Evolutionary conservation across 2,329 filamentous ascomycete species (phyloP), one percentile per base, ranked within the genome.

Genomic region (Gyromitra esculenta): DNA sequence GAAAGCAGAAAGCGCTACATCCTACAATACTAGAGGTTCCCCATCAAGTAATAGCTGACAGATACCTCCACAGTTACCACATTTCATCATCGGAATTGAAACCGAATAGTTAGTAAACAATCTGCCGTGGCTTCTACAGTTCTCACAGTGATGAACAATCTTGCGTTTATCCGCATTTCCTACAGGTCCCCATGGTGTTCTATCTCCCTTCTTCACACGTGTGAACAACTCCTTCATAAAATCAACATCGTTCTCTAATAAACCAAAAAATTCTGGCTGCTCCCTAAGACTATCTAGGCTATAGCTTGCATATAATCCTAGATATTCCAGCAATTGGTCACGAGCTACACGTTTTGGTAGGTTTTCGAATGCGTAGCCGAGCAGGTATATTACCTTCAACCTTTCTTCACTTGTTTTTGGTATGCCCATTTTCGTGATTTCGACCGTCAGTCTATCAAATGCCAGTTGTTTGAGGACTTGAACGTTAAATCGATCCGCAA

Each of bases 401-500:
- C 8, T 62, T 13, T 25, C 45, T 31, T 68, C 62, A 18, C 52
- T 65, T 8, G 39, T 43, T 6, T 21, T 11, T 11, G 45, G 54
- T 5, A 57, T 11, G 5, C 41, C 41, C 13, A 72, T 15, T 11
- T 7, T 21, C 39, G 13, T 39, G 5, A 65, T 45, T 43, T 13
- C 37, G 39, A 39, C 4, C 4, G 35, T 76, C 11, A 73, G 31
- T 25, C 70, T 77, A 1, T 13, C 48, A 18, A 35, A 56, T 1
- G 71, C 25, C 1, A 56, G 41, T 11, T 37, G 1, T 5, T 76
- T 73, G n/a, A 76, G 39, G 11, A 1, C 31, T 13, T 52, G 21
- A 5, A 76, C 56, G 9, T 76, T 76, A 59, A 73, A 73, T 15
- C 50, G 50, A 11, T 76, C 68, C 7, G 73, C 73, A 43, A 76